Base-by-base conservation (phyloP, 192 early-diverging fungal genomes). In the Coemansia sp. region DNA sequence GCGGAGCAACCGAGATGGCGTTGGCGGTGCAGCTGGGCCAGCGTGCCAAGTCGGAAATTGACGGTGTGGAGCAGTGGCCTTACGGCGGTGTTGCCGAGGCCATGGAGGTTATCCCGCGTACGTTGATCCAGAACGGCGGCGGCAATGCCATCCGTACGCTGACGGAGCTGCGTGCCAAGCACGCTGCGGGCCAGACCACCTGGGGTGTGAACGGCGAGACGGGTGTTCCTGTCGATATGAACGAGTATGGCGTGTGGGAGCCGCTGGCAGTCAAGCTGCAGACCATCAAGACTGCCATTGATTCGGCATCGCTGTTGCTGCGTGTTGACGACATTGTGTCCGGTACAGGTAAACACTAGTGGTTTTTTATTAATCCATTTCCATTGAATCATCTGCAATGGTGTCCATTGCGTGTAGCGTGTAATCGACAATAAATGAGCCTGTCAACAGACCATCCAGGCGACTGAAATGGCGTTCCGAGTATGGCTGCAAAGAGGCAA, bases 201-300 rank as follows among this genome's bases (percentile, higher is more conserved):
- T 98, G 88, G 84, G 97, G 97, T 56, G 91, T 99, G 64, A 93
- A 99, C 67, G 97, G 97, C 39, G 84, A 84, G 53, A 85, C 82
- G 41, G 97, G 97, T 55, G 84, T 86, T 63, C 82, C 96, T 16
- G 93, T 90, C 7, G 95, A 99, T 63, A 99, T 99, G 97, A 85
- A 87, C 45, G 85, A 89, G 52, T 99, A 98, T 58, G 97, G 97
- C 60, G 82, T 99, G 43, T 99, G 97, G 97, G 97, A 99, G 79
- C 95, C 97, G 11, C 85, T 88, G 54, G 94, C 94, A n/a, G 97
- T 99, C 66, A 99, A 99, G 84, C 87, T 96, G 10, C 97, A 99
- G 83, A 99, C 94, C 3, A 86, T 99, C 80, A 99, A 98, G 87
- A 98, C 97, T 17, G 97, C 97, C 16, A 92, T 99, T 59, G 97